Evolutionary conservation across 129 eudicot genomes (phyloP), one percentile per base, ranked within the genome.

Genomic region (Saposhnikovia divaricata): DNA sequence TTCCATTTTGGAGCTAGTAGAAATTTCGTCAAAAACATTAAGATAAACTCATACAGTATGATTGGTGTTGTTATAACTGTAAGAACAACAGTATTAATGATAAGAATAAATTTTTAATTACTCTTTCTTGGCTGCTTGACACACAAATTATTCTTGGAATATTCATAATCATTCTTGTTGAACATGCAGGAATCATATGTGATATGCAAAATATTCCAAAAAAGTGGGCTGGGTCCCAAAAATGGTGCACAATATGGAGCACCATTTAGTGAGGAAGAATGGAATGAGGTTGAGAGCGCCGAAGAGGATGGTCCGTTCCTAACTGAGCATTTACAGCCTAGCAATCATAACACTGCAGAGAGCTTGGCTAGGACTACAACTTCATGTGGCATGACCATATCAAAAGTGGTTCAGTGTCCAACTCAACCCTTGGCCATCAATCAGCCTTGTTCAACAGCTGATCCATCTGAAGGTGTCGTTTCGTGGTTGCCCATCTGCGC

Each of bases 201-300:
- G 69, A 84, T 93, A 5, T 86, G 90, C 70, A 90, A 89, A 83
- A 55, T 93, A 11, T 93, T 88, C 59, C 77, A 90, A 48, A 93
- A 93, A 83, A 81, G 82, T 70, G 98, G 98, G 3, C 79, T 84
- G 0, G 98, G 98, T 25, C 98, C 98, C 3, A 90, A 85, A 84
- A 87, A 79, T 77, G 93, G 98, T 50, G 93, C 91, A 5, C 93
- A 90, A 10, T 93, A 93, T 72, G 98, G 98, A 31, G 96, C 91
- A 61, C 98, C 98, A 15, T 93, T 87, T 38, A 74, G 80, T 55
- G 98, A 93, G 76, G 93, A 87, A 72, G 92, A 87, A 14, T 93
- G 96, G 96, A 83, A 37, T 28, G 87, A 89, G 77, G 90, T 81
- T 76, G 68, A 78, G 44, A 10, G 40, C 9, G 40, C 72, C 27